Conservation (phyloP, 768 basidiomycete species). For the Royoungia palumana region DNA sequence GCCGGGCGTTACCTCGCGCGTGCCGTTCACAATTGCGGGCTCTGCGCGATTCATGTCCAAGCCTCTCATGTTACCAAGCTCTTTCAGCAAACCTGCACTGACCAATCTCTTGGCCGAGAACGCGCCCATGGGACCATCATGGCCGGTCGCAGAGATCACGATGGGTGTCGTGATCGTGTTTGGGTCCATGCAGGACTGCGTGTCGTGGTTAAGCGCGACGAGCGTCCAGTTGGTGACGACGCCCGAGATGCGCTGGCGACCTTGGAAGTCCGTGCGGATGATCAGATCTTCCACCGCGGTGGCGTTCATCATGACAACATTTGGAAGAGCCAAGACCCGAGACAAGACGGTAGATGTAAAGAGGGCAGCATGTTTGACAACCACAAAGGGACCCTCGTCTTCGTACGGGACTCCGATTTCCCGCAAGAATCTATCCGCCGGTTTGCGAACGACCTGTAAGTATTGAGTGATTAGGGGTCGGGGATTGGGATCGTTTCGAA, state of each 20-base stretch:
- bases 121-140: slow-evolving; percentile 78
- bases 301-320: slow-evolving; percentile 73
- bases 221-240: slow-evolving; percentile 56
- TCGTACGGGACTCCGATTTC: slow-evolving; percentile 72
- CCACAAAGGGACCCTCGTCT: slow-evolving; percentile 73
- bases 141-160: slow-evolving; percentile 68
- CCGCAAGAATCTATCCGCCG: slow-evolving; percentile 66
- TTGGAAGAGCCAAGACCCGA: slow-evolving; percentile 64
- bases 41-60: slow-evolving; percentile 83
- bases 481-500: neutral
- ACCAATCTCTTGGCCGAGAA: slow-evolving; percentile 79
- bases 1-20: slow-evolving; percentile 73
- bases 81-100: slow-evolving; percentile 67
- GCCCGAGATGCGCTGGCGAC: slow-evolving; percentile 45
- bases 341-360: slow-evolving; percentile 78
- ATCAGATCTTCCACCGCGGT: slow-evolving; percentile 82
- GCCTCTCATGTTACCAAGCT: slow-evolving; percentile 76
- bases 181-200: slow-evolving; percentile 76
- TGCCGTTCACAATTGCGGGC: slow-evolving; percentile 74
- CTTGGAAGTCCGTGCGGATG: slow-evolving; percentile 50
- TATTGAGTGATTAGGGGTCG: neutral
- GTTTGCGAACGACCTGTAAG: slow-evolving; percentile 68
- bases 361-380: slow-evolving; percentile 79
- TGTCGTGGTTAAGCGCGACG: slow-evolving; percentile 60
- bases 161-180: slow-evolving; percentile 81